Conservation (phyloP, 1,139 yeast genomes). For the Blastobotrys buckinghamii region DNA sequence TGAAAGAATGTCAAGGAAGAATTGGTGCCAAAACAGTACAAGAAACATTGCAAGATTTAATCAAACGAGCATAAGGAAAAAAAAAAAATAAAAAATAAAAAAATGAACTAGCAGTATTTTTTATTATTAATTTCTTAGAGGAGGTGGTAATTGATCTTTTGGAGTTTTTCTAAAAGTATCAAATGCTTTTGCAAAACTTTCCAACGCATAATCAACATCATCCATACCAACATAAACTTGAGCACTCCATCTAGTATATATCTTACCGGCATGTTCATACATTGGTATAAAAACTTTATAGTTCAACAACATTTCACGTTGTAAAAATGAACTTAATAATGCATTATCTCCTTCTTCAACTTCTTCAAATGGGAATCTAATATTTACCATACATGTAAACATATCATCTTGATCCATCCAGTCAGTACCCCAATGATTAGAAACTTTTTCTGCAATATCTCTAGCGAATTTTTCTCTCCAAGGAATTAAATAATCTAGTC, state of each 20-base stretch:
- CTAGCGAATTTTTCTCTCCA: constrained; percentile 45
- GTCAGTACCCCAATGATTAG: constrained; percentile 31
- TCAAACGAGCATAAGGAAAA: too few species aligned
- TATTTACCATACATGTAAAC: constrained; percentile 44
- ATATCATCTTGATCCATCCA: constrained; percentile 21
- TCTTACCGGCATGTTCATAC: constrained; percentile 37
- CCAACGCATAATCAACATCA: constrained; percentile 47
- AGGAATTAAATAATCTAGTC: constrained; percentile 46
- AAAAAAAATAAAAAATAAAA: background rate
- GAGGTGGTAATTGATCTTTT: constrained; percentile 3
- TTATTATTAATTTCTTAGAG: background rate
- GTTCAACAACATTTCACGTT: constrained; percentile 25
- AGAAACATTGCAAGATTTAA: constrained; percentile 1
- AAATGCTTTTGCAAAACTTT: constrained; percentile 27
- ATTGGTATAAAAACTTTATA: constrained; percentile 46
- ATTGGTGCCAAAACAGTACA: constrained; percentile 23
- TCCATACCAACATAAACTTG: constrained; percentile 53
- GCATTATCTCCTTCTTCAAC: constrained; percentile 10
- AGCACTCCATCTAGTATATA: constrained; percentile 51
- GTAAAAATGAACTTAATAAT: constrained; percentile 12
- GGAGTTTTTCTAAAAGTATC: constrained; percentile 9
- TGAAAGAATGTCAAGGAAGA: constrained; percentile 67
- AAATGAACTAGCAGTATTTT: background rate
- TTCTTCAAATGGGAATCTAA: constrained; percentile 37
- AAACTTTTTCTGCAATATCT: constrained; percentile 38